These are phyloP conservation scores for Pseudogymnoascus sp. DNA, from an alignment of 2,329 filamentous ascomycete species.

Conservation along the genomic window DNA sequence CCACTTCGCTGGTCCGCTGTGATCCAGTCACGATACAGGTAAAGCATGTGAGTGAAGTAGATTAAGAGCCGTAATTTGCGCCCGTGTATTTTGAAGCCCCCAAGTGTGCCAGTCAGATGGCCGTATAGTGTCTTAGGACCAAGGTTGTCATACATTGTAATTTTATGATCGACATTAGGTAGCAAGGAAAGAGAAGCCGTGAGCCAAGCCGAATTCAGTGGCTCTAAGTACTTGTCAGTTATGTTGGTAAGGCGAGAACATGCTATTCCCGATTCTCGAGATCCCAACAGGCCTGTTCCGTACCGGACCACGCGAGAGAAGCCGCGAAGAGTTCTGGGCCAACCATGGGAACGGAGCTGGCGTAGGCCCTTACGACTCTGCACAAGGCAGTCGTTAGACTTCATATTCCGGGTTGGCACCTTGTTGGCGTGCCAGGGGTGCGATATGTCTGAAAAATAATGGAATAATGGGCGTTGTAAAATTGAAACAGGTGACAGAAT, in stretches of 20 bases:
- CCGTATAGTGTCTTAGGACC: constrained; percentile 6
- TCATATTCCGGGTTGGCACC: constrained; percentile 18
- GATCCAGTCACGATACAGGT: constrained; percentile 7
- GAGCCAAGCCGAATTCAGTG: background rate
- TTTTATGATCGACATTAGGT: constrained; percentile 8
- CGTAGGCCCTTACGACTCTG: constrained; percentile 13
- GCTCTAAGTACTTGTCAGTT: constrained; percentile 5
- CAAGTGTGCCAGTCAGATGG: constrained; percentile 6
- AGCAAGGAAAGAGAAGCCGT: background rate
- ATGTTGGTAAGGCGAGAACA: background rate
- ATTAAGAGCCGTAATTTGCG: constrained; percentile 5
- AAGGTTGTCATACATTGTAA: constrained; percentile 7
- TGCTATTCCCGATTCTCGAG: background rate
- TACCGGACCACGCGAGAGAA: constrained; percentile 4
- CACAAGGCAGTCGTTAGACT: constrained; percentile 12
- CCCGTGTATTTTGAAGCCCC: background rate
- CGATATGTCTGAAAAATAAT: constrained; percentile 2
- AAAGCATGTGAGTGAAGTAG: constrained; percentile 3
- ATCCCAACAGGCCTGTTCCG: constrained; percentile 1
- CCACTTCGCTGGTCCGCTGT: background rate
- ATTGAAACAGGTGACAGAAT: constrained; percentile 8
- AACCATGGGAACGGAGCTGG: background rate
- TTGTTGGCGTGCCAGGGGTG: constrained; percentile 12
- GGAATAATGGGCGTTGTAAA: constrained; percentile 6
- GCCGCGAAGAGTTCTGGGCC: constrained; percentile 5